Conservation (phyloP, 495 filamentous ascomycete genomes). For the Tuber indicum region DNA sequence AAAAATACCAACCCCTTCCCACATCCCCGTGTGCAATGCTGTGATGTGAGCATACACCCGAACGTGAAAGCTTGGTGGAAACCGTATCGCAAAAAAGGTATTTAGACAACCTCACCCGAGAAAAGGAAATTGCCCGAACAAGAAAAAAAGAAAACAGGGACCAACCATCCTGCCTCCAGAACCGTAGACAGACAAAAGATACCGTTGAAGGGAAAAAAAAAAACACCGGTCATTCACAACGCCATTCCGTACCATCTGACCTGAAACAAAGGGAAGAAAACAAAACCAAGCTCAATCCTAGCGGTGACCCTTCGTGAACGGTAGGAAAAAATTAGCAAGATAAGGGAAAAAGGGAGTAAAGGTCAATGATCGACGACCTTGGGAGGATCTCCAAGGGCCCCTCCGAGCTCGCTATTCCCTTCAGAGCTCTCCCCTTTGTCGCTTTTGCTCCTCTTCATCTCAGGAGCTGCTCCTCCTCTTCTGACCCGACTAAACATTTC, state of each 20-base stretch:
- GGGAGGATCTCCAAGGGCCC: not conserved
- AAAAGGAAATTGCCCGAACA: conserved; percentile 11
- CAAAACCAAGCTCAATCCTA: conserved; percentile 22
- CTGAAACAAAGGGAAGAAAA: conserved; percentile 27
- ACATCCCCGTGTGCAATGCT: conserved; percentile 6
- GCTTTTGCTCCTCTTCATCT: conserved; percentile 43
- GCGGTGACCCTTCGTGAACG: conserved; percentile 7
- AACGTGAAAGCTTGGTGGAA: conserved; percentile 9
- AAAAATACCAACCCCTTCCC: conserved; percentile 14
- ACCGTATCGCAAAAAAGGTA: conserved; percentile 3
- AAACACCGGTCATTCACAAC: conserved; percentile 29
- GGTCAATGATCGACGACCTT: conserved; percentile 4
- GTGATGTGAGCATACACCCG: conserved; percentile 13
- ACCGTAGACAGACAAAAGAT: conserved; percentile 28
- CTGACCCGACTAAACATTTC: conserved; percentile 38
- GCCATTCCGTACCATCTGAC: conserved; percentile 28
- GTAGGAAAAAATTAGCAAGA: conserved; percentile 19
- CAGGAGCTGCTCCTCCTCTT: conserved; percentile 28
- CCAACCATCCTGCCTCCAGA: conserved; percentile 25
- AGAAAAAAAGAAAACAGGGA: conserved; percentile 9
- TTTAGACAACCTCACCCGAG: conserved; percentile 9
- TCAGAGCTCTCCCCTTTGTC: conserved; percentile 28
- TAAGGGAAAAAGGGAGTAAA: conserved; percentile 16
- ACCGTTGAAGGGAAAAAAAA: conserved; percentile 8
- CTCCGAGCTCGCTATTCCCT: not conserved